Percentiles rank a stretch among this genome's conserved stretches.
Conservation (phyloP, 108 stramenopile species). For the Nannochloropsis oceanica region DNA sequence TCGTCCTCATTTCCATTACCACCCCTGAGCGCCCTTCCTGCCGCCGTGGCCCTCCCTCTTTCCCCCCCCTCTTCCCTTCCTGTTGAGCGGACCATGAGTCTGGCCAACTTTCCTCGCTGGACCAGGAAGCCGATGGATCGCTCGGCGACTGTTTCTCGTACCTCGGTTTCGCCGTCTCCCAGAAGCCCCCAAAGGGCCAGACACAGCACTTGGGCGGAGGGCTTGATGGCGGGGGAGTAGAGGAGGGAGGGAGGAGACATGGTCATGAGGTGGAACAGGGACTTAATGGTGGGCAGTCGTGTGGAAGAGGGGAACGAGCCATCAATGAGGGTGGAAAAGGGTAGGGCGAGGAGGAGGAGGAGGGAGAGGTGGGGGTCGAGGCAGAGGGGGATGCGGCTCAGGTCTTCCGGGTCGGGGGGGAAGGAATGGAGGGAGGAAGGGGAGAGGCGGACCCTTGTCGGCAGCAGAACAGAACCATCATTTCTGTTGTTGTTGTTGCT, state of each 20-base stretch:
- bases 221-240: background rate
- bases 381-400: background rate
- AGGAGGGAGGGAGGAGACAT: background rate
- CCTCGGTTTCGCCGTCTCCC: background rate
- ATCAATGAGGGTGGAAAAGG: background rate
- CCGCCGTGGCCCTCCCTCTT: background rate
- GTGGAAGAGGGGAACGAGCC: background rate
- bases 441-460: background rate
- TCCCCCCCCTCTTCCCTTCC: background rate
- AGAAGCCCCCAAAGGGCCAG: background rate
- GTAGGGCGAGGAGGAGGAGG: background rate
- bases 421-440: background rate
- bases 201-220: background rate
- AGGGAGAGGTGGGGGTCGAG: background rate
- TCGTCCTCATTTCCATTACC: background rate
- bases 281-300: background rate
- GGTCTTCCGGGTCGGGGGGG: background rate
- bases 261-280: background rate
- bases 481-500: no score
- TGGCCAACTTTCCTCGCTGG: background rate
- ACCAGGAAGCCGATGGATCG: background rate
- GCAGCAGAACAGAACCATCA: background rate
- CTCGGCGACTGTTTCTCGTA: background rate
- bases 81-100: background rate
- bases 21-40: no score